Evolutionary conservation across 495 filamentous ascomycete genomes (phyloP), one percentile per base, ranked within the genome.

Genomic region (Penicillium roqueforti): DNA sequence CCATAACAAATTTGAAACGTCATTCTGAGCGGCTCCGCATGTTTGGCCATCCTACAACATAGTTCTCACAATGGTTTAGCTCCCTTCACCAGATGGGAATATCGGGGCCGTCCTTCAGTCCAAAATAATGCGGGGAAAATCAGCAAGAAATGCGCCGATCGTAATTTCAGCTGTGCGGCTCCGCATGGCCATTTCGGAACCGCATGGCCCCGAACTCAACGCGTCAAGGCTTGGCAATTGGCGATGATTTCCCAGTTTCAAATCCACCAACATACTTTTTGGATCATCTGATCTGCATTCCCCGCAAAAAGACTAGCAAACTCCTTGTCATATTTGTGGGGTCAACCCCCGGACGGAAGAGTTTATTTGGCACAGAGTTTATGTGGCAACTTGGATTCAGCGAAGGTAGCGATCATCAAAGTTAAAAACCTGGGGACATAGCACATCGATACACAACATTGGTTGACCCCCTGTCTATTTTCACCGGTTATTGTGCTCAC

Each of bases 1-100:
- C 41, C 20, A 43, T 26, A 9, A n/a, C 5, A 29, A 4, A 25
- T 11, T 29, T 11, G 7, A 28, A 10, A 26, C 2, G 3, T 13
- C n/a, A n/a, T 29, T 10, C 26, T 45, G 42, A 28, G 25, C 42
- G 51, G 51, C 29, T 54, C 51, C 51, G 51, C 51, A 54, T 53
- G 49, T 18, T 8, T 54, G 13, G 10, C 18, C 9, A 20, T 40
- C 9, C 28, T 31, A n/a, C n/a, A n/a, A n/a, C n/a, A n/a, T n/a
- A 3, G 10, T 31, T 3, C 38, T 22, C 1, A 13, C 10, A 13
- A 40, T 22, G 41, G 41, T 5, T 10, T 45, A 10, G 23, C n/a
- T 14, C 11, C 23, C 25, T 28, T 31, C 14, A 14, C 43, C 6
- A 32, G 25, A 18, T 1, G 3, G 16, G 18, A 43, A 6, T 22